These are phyloP conservation scores for Phytophthora fragariaefolia DNA, from an alignment of 352 stramenopile genomes.

Conservation along the genomic window DNA sequence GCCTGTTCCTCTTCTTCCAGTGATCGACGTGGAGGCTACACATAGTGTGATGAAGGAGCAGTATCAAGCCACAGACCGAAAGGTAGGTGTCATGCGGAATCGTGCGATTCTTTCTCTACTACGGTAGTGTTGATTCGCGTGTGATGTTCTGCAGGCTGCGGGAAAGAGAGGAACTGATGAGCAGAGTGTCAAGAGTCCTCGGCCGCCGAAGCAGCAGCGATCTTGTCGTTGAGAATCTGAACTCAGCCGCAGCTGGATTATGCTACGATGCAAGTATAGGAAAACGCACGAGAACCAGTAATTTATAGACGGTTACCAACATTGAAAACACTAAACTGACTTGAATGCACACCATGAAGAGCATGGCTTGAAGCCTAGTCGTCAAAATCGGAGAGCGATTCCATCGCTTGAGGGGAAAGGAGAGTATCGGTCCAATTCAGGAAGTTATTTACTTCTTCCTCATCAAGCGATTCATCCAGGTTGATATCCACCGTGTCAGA, in stretches of 20 bases:
- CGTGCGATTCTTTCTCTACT: neutral
- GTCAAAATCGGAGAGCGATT: slow-evolving; percentile 50
- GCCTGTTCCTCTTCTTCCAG: slow-evolving; percentile 28
- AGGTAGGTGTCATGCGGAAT: too few species aligned
- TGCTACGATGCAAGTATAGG: slow-evolving; percentile 13
- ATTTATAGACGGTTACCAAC: slow-evolving; percentile 43
- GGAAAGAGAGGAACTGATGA: slow-evolving; percentile 44
- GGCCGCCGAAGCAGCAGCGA: slow-evolving; percentile 40
- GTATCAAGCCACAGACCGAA: slow-evolving; percentile 64
- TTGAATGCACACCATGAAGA: neutral
- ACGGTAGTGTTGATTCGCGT: slow-evolving; percentile 1
- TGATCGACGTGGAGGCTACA: slow-evolving; percentile 56
- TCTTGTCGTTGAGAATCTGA: slow-evolving; percentile 12
- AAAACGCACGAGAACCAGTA: slow-evolving; percentile 31
- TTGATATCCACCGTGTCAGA: slow-evolving; percentile 25
- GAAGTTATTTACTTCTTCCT: slow-evolving; percentile 80
- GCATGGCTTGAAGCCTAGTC: slow-evolving; percentile 13
- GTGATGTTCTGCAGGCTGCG: slow-evolving; percentile 34
- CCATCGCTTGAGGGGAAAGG: slow-evolving; percentile 51
- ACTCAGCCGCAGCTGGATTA: slow-evolving; percentile 12
- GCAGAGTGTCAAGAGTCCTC: slow-evolving; percentile 27
- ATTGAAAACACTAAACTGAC: slow-evolving; percentile 12
- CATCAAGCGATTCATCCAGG: slow-evolving; percentile 74
- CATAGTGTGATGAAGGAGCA: slow-evolving; percentile 50
- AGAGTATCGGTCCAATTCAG: slow-evolving; percentile 84